Percentiles rank a stretch among this genome's conserved stretches.
These are phyloP conservation scores for Podospora appendiculata DNA, from an alignment of 495 filamentous ascomycete genomes.

Conservation along the genomic window DNA sequence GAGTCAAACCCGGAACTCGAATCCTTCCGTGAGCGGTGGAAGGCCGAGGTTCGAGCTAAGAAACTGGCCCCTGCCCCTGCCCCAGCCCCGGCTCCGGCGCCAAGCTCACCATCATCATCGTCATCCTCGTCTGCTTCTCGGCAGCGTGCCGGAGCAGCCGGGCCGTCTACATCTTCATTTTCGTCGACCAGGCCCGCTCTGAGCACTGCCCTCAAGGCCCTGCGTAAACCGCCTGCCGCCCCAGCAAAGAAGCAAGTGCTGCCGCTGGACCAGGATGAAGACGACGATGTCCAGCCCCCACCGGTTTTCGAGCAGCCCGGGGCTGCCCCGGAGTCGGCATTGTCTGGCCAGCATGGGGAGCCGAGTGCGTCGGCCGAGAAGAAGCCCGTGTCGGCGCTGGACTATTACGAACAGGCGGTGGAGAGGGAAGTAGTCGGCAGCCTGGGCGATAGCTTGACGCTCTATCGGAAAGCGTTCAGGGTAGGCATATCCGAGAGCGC, in stretches of 20 bases:
- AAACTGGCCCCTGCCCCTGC: constrained; percentile 1
- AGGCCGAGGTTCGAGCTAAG: constrained; percentile 24
- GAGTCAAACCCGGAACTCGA: constrained; percentile 29
- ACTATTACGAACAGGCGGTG: constrained; percentile 89
- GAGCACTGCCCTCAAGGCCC: not conserved
- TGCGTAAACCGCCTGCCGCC: constrained; percentile 8
- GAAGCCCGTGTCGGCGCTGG: constrained; percentile 72
- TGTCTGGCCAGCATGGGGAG: too few species aligned
- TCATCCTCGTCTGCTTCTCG: not conserved
- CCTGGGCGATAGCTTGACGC: constrained; percentile 78
- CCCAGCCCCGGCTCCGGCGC: not conserved
- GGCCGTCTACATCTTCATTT: not conserved
- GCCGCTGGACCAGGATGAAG: constrained; percentile 6
- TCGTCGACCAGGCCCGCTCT: not conserved
- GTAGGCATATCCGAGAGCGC: constrained; percentile 15
- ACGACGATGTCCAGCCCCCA: constrained; percentile 33
- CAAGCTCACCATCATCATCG: not conserved
- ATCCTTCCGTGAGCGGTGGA: constrained; percentile 32
- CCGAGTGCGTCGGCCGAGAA: not conserved
- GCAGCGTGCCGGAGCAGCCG: constrained; percentile 8
- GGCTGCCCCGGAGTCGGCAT: not conserved
- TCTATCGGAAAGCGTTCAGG: constrained; percentile 85
- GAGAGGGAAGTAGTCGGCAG: constrained; percentile 79
- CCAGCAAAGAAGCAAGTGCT: constrained; percentile 7
- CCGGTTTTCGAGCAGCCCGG: constrained; percentile 27